A percentile compares a stretch with the other conserved stretches of the same genome.
Conservation (phyloP, 2,329 filamentous ascomycete species). For the Aspergillus jensenii region DNA sequence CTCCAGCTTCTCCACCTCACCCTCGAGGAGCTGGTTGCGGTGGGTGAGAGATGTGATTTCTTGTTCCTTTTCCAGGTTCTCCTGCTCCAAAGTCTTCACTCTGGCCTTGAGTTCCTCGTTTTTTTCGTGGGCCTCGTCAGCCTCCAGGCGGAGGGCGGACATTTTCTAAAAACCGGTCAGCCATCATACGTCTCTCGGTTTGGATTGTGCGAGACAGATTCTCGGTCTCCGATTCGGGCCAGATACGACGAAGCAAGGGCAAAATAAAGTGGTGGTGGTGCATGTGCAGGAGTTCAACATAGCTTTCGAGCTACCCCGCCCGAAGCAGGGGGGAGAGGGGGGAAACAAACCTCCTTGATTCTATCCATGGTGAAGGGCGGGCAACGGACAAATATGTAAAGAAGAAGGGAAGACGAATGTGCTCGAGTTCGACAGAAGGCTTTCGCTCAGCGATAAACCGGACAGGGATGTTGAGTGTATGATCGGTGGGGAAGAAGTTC, state of each 20-base stretch:
- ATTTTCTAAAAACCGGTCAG: conserved; percentile 67
- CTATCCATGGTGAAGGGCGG: conserved; percentile 67
- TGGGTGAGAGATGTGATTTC: conserved; percentile 95
- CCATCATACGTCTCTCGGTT: conserved; percentile 6
- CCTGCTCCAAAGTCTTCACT: conserved; percentile 89
- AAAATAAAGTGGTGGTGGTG: conserved; percentile 13
- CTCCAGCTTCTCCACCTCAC: conserved; percentile 92
- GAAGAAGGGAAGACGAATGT: conserved; percentile 26
- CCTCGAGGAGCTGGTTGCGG: conserved; percentile 89
- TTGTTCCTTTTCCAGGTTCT: conserved; percentile 95
- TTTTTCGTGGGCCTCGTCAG: conserved; percentile 78
- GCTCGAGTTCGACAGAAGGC: conserved; percentile 22
- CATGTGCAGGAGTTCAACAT: conserved; percentile 23
- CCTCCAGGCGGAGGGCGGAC: conserved; percentile 90
- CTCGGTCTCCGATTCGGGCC: not conserved
- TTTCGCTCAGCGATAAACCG: conserved; percentile 40
- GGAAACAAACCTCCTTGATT: conserved; percentile 77
- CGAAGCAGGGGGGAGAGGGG: conserved; percentile 25
- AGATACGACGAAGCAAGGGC: conserved; percentile 16
- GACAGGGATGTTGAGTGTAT: conserved; percentile 14
- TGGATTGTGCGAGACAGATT: not conserved
- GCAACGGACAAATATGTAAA: conserved; percentile 26
- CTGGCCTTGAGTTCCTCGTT: conserved; percentile 83
- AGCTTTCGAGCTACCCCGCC: conserved; percentile 42
- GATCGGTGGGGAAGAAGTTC: conserved; percentile 15